These are phyloP conservation scores for Hordeum vulgare DNA, from an alignment of 176 grass and related monocot species.

Conservation along the genomic window MorexV3_pseudomolecules_assembly NC_058519.1:179920373-179920872, in stretches of 20 bases:
- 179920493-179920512: too few relatives aligned
- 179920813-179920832: background rate
- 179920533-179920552: background rate
- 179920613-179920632: background rate
- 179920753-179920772: background rate
- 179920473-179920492: background rate
- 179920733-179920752: too few relatives aligned
- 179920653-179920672: conserved; percentile 1
- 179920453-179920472: background rate
- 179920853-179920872: background rate
- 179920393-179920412: background rate
- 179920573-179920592: background rate
- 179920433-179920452: background rate
- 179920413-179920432: background rate
- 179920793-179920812: background rate
- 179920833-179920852: background rate
- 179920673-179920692: background rate
- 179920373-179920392: background rate
- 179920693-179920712: background rate
- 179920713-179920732: background rate
- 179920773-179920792: background rate
- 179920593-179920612: background rate
- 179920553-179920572: background rate
- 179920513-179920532: background rate
- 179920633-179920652: background rate